phyloP scores from a whole-genome alignment of 2,329 filamentous ascomycete species.

The Trichoderma sp. region DNA sequence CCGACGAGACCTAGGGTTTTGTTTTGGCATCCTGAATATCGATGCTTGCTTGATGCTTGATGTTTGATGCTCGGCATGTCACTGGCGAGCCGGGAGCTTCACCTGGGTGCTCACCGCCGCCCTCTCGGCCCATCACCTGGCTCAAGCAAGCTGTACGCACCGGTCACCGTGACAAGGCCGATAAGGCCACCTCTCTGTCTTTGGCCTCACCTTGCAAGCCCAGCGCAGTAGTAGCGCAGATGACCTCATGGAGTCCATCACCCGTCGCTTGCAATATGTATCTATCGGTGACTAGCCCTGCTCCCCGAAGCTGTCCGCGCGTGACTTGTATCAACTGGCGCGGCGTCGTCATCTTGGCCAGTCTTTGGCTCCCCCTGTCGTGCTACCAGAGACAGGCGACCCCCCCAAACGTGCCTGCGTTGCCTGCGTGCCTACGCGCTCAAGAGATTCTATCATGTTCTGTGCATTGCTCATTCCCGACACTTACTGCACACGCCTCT shows the following conservation, averaged over 20 bases:
- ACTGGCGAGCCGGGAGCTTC: conserved; percentile 1
- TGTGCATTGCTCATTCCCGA: not conserved
- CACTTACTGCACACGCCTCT: conserved; percentile 9
- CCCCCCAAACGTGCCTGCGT: not conserved
- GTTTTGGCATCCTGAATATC: not conserved
- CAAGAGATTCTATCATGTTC: not conserved
- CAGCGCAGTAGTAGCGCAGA: not conserved
- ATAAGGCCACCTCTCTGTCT: not conserved
- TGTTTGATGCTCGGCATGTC: not conserved
- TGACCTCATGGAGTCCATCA: conserved; percentile 6
- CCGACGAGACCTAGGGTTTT: not conserved
- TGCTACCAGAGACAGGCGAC: not conserved
- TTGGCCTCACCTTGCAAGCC: not conserved
- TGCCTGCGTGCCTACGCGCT: not conserved
- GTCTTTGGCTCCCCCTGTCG: not conserved
- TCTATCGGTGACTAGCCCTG: not conserved
- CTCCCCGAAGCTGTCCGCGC: not conserved
- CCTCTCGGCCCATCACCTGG: not conserved
- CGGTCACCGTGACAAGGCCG: not conserved
- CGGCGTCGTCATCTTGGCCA: conserved; percentile 9
- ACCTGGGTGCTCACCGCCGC: not conserved
- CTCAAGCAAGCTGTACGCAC: not conserved
- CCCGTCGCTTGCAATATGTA: not conserved
- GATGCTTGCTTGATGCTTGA: not conserved
- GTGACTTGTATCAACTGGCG: conserved; percentile 8